Base-by-base conservation (phyloP, 352 stramenopile genomes). In the Phytophthora pinifolia region DNA sequence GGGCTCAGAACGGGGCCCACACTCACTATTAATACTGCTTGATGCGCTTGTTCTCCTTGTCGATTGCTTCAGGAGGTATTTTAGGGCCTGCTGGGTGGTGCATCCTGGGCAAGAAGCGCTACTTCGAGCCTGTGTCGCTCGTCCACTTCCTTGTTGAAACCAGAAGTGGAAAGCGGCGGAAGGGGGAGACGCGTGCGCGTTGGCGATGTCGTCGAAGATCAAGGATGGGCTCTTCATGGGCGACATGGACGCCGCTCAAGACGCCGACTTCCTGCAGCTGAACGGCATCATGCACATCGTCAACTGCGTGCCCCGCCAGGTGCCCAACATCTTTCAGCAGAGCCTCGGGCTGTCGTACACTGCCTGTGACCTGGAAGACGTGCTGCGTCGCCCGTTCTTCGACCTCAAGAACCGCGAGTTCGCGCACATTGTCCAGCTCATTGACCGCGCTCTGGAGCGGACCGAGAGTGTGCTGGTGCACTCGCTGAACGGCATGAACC, bases 201-300 rank as follows among this genome's bases (percentile, higher is more conserved):
- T 49, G 27, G 47, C 25, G 38, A 98, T 98, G 89, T 95, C 91
- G 53, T 96, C 89, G 29, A 96, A 96, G 68, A 90, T 98, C 59
- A 96, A 96, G 70, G 92, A 98, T 73, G 88, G 88, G 7, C 77
- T 98, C 41, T 98, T 98, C 72, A 92, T 98, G 64, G 91, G 90
- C 56, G 92, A 98, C 64, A 83, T 92, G 17, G 87, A 97, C 41
- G 84, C 86, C n/a, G 89, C 82, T 31, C 89, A 97, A 62, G 91
- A 97, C 58, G 74, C 83, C 37, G 91, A 97, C 47, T 98, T 98
- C 69, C 72, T 97, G 29, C 85, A 96, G 67, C 73, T 96, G 34
- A 98, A 98, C 43, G 96, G 94, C 45, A 97, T 98, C 48, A 78
- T 79, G 45, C 83, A 92, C 59, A 85, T 98, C 52, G 70, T 97